Evolutionary conservation across 805 yeast genomes (phyloP).

Genomic region (Candida sonorensis): DNA sequence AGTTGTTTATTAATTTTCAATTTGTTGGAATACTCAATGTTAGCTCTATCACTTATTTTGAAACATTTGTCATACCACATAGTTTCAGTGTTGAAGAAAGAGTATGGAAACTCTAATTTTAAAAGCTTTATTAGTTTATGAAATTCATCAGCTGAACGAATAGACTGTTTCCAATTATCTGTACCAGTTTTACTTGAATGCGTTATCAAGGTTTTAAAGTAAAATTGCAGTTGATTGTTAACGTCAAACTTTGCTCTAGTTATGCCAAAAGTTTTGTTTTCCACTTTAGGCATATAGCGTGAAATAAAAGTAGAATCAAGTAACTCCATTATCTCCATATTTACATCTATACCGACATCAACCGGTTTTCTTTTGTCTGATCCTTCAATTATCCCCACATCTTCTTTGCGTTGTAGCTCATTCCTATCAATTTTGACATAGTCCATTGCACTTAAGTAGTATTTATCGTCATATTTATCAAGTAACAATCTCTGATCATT

Average conservation of each 20-base stretch:
- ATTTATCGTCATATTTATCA: constrained; percentile 22
- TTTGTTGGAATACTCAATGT: constrained; percentile 31
- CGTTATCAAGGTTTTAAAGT: constrained; percentile 11
- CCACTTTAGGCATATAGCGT: constrained; percentile 12
- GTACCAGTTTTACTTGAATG: constrained; percentile 3
- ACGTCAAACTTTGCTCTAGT: constrained; percentile 28
- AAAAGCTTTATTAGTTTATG: constrained; percentile 28
- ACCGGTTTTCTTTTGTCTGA: background rate
- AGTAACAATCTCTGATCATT: constrained; percentile 43
- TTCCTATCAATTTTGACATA: constrained; percentile 33
- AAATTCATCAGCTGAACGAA: constrained; percentile 28
- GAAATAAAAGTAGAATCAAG: constrained; percentile 25
- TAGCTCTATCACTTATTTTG: constrained; percentile 15
- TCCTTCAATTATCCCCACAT: constrained; percentile 1
- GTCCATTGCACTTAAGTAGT: constrained; percentile 36
- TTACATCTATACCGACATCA: too few species aligned
- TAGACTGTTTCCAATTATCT: constrained; percentile 4
- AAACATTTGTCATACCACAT: constrained; percentile 19
- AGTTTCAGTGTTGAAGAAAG: constrained; percentile 19
- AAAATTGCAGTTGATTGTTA: constrained; percentile 21
- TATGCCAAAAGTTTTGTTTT: constrained; percentile 24
- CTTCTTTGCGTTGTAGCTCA: constrained; percentile 1
- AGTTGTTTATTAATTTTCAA: constrained; percentile 40
- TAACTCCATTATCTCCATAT: constrained; percentile 25
- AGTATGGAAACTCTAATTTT: constrained; percentile 29